These are phyloP conservation scores for Epichloe elymi DNA, from an alignment of 2,329 filamentous ascomycete species.

Conservation along the genomic window DNA sequence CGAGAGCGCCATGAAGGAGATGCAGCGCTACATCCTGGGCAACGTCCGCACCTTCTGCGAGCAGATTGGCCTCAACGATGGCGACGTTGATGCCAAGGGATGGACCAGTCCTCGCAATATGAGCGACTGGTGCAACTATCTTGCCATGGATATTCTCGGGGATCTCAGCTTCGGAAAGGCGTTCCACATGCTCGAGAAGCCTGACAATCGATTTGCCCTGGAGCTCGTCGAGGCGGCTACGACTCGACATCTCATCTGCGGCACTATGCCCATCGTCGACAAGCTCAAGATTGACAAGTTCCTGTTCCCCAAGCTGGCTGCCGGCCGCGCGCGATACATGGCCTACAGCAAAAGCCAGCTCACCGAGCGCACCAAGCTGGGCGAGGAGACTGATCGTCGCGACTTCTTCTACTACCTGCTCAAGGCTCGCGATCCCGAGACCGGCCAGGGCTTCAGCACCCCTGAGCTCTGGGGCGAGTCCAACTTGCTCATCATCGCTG, in stretches of 20 bases:
- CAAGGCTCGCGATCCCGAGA: conserved; percentile 58
- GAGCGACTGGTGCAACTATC: conserved; percentile 48
- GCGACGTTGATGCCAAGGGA: conserved; percentile 34
- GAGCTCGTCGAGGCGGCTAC: conserved; percentile 55
- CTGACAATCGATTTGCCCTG: conserved; percentile 52
- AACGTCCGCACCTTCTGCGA: conserved; percentile 56
- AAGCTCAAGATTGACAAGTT: conserved; percentile 53
- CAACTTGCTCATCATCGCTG: conserved; percentile 58
- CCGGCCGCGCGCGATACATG: conserved; percentile 56
- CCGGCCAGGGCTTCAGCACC: conserved; percentile 50
- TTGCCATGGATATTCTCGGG: conserved; percentile 49
- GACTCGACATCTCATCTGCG: conserved; percentile 56
- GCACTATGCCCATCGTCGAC: conserved; percentile 57
- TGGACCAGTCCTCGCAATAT: conserved; percentile 49
- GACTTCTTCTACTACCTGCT: conserved; percentile 69
- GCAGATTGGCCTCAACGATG: conserved; percentile 32
- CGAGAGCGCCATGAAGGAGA: conserved; percentile 50
- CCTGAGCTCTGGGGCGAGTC: conserved; percentile 59
- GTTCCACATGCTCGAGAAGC: conserved; percentile 46
- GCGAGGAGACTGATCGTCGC: conserved; percentile 51
- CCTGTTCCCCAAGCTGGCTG: conserved; percentile 53
- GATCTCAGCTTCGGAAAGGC: conserved; percentile 49
- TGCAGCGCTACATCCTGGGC: conserved; percentile 53
- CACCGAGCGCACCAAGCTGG: conserved; percentile 51
- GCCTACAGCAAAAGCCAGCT: conserved; percentile 56